Evolutionary conservation across 805 yeast genomes (phyloP).

Genomic region (Spathaspora gorwiae): DNA sequence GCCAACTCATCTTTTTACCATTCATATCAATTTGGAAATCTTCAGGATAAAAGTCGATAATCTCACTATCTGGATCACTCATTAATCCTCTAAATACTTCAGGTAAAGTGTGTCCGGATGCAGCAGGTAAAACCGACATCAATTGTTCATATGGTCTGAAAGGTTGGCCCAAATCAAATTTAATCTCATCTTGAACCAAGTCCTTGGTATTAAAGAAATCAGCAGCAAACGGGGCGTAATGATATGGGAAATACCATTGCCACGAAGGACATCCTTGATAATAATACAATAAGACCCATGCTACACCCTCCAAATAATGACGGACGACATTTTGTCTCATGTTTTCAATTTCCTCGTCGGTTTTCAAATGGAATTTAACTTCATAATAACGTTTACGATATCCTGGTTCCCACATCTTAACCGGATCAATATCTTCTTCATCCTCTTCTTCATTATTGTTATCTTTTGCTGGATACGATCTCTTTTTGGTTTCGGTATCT

Average conservation of each 20-base stretch:
- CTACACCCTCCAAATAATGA: conserved; percentile 85
- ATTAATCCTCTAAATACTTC: conserved; percentile 74
- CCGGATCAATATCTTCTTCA: conserved; percentile 35
- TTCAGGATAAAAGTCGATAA: conserved; percentile 87
- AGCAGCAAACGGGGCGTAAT: conserved; percentile 95
- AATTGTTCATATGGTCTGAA: conserved; percentile 89
- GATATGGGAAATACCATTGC: conserved; percentile 97
- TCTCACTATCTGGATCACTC: conserved; percentile 75
- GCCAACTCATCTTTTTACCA: conserved; percentile 94
- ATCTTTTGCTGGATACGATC: conserved; percentile 16
- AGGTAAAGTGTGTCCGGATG: conserved; percentile 83
- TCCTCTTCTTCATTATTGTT: conserved; percentile 8
- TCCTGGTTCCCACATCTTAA: conserved; percentile 83
- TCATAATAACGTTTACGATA: conserved; percentile 77
- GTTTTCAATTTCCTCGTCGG: conserved; percentile 50
- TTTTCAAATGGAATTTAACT: conserved; percentile 60
- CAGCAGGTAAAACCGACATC: conserved; percentile 94
- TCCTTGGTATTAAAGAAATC: conserved; percentile 63
- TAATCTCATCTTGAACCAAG: conserved; percentile 43
- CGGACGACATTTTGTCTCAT: conserved; percentile 58
- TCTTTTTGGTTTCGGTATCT: conserved; percentile 7
- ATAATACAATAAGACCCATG: conserved; percentile 94
- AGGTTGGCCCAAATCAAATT: conserved; percentile 68
- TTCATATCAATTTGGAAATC: conserved; percentile 90
- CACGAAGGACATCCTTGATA: conserved; percentile 98